phyloP scores from a whole-genome alignment of 2,329 filamentous ascomycete genomes.

The Fusarium tuaranense region DNA sequence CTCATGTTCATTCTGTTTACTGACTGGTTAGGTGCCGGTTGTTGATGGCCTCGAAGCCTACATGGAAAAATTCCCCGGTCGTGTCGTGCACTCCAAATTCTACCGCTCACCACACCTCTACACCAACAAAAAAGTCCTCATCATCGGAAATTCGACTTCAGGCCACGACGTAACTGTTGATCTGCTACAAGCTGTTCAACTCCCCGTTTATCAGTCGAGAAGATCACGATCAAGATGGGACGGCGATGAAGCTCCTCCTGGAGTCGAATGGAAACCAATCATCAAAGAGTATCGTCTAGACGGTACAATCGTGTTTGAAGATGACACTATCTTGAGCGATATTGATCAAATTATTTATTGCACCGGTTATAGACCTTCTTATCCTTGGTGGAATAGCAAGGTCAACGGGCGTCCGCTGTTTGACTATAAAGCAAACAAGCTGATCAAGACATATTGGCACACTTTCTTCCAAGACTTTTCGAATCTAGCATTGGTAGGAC shows the following conservation, averaged over 20 bases:
- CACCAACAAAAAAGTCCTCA: constrained; percentile 49
- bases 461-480: constrained; percentile 63
- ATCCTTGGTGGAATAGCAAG: constrained; percentile 61
- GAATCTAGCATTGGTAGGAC: constrained; percentile 63
- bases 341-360: constrained; percentile 57
- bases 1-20: rapidly evolving
- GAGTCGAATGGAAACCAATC: constrained; percentile 66
- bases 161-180: constrained; percentile 55
- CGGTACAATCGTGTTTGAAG: constrained; percentile 57
- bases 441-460: constrained; percentile 62
- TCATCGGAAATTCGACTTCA: constrained; percentile 59
- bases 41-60: constrained; percentile 59
- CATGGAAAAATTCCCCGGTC: constrained; percentile 51
- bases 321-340: constrained; percentile 50
- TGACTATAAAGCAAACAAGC: constrained; percentile 59
- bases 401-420: constrained; percentile 60
- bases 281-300: constrained; percentile 57
- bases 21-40: constrained; percentile 53
- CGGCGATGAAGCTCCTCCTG: constrained; percentile 57
- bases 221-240: constrained; percentile 64
- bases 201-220: constrained; percentile 64
- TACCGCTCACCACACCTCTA: constrained; percentile 55
- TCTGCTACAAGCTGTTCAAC: constrained; percentile 50
- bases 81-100: constrained; percentile 59
- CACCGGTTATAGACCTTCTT: constrained; percentile 58